Evolutionary conservation across 78 protist genomes (phyloP).

Genomic region (Dictyostelium purpureum): DNA sequence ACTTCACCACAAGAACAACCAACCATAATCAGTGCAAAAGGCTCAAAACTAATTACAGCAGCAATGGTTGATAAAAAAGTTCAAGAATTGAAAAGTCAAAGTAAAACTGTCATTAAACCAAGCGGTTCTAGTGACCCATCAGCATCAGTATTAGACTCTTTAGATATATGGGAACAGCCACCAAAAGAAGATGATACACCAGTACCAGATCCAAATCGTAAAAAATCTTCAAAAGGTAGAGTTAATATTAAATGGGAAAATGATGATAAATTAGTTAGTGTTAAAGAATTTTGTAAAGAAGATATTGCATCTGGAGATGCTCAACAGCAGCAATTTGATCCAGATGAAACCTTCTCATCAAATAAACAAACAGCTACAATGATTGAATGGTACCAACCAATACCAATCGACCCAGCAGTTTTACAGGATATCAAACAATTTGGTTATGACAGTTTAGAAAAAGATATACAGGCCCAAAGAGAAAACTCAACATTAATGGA

Average conservation of each 20-base stretch:
- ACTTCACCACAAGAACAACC: no score
- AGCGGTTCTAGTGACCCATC: neutral
- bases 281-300: slow-evolving; percentile 37
- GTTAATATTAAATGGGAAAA: slow-evolving; percentile 54
- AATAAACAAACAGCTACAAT: neutral
- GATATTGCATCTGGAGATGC: neutral
- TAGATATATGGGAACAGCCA: slow-evolving; percentile 29
- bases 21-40: neutral
- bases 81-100: neutral
- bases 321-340: neutral
- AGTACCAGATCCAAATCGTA: slow-evolving; percentile 69
- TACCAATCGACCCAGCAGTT: neutral
- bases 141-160: slow-evolving; percentile 15
- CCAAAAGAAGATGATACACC: neutral
- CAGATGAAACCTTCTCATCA: neutral
- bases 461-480: slow-evolving; percentile 19
- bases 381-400: slow-evolving; percentile 2
- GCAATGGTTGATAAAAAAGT: slow-evolving; percentile 22
- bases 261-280: slow-evolving; percentile 25
- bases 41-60: slow-evolving; percentile 1
- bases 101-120: neutral
- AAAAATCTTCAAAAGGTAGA: slow-evolving; percentile 54
- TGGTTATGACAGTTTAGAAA: slow-evolving; percentile 19
- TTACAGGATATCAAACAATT: neutral
- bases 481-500: slow-evolving; percentile 45